Evolutionary conservation across 495 filamentous ascomycete species (phyloP), one percentile per base, ranked within the genome.

Genomic region (Xylaria bambusicola): DNA sequence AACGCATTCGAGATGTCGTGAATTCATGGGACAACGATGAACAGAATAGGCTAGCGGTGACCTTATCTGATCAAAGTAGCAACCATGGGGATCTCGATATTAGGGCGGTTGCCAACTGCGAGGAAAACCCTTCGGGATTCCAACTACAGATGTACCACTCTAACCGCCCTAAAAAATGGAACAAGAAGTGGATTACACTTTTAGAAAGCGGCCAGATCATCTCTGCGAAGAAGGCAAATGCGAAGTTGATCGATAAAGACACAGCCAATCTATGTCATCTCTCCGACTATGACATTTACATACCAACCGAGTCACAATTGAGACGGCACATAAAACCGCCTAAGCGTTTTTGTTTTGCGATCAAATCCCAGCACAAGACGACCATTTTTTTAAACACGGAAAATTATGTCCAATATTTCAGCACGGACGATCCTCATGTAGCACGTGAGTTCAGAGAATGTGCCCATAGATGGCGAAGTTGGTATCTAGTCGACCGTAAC

Each of bases 291-390:
- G 94, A 98, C 64, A 89, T 96, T 40, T 97, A 96, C 72, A 83
- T 79, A 7, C 88, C 90, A 9, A 87, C 82, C 3, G 78, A 85
- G 38, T 80, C 82, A 13, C 83, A 88, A 35, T 74, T 84, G 52
- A 72, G 75, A 31, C 82, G 83, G 38, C 82, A 86, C 56, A 74
- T 93, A 56, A 89, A 84, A 62, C 87, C 88, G 1, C 90, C 90
- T 0, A 93, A 91, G 65, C 87, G 86, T 66, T 77, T 86, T 54
- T 96, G 91, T 71, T 93, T 88, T 66, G 93, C 91, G 3, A 81
- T 98, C 63, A 97, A 96, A 70, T 95, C 91, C 61, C 94, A 97
- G 71, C 88, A 98, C 68, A 97, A 95, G 65, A 86, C 88, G 5
- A 87, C 81, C 33, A 86, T 96, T 67, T 98, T 98, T 66, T 68